A percentile compares a stretch with the other conserved stretches of the same genome.
Conservation (phyloP, 2,329 filamentous ascomycete species). For the Tolypocladium amazonense region DNA sequence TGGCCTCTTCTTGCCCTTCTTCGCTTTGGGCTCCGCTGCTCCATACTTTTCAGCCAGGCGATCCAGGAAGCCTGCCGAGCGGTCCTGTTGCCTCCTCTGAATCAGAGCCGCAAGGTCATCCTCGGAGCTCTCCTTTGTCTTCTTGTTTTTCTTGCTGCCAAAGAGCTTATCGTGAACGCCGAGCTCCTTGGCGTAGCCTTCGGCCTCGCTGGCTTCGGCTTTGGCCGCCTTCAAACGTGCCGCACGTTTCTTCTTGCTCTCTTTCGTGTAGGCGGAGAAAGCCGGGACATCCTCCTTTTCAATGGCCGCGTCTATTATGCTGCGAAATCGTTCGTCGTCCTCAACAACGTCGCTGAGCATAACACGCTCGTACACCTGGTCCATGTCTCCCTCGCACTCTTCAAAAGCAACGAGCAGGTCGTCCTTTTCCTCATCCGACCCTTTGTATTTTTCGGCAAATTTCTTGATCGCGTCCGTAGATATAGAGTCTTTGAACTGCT, state of each 20-base stretch:
- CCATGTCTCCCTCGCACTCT: slow-evolving; percentile 62
- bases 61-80: slow-evolving; percentile 55
- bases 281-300: slow-evolving; percentile 52
- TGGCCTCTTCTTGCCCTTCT: slow-evolving; percentile 41
- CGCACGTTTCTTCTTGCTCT: slow-evolving; percentile 55
- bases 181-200: slow-evolving; percentile 63
- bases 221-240: slow-evolving; percentile 50
- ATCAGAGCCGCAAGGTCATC: slow-evolving; percentile 63
- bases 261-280: slow-evolving; percentile 60
- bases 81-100: slow-evolving; percentile 54
- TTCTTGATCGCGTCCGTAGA: slow-evolving; percentile 63
- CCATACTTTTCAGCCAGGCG: slow-evolving; percentile 69
- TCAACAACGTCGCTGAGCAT: slow-evolving; percentile 78
- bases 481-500: slow-evolving; percentile 70
- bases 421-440: slow-evolving; percentile 71
- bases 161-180: slow-evolving; percentile 64
- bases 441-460: slow-evolving; percentile 71
- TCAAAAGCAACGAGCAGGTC: slow-evolving; percentile 72
- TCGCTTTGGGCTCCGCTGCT: slow-evolving; percentile 26
- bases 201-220: slow-evolving; percentile 61
- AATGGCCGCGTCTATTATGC: slow-evolving; percentile 75
- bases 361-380: slow-evolving; percentile 65
- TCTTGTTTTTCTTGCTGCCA: slow-evolving; percentile 36
- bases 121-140: slow-evolving; percentile 32
- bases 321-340: slow-evolving; percentile 77